Base-by-base conservation (phyloP, 495 filamentous ascomycete species). In the Podospora sp. region DNA sequence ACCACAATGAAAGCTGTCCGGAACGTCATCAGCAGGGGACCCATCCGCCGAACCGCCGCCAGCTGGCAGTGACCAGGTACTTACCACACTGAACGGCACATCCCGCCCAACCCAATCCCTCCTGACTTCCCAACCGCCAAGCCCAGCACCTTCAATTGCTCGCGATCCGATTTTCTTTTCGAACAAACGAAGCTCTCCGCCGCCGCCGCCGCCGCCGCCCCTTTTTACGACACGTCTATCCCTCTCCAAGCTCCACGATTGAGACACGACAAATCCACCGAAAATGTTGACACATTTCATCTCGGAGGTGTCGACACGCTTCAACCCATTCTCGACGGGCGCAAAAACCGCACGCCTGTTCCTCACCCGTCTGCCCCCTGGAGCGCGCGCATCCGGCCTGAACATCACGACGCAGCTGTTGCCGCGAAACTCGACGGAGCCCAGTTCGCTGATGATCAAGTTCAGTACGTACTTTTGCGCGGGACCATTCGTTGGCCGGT, bases 241-340 rank as follows among this genome's bases (percentile, higher is more conserved):
- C n/a, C n/a, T n/a, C n/a, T n/a, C n/a, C n/a, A n/a, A n/a, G n/a
- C n/a, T n/a, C n/a, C n/a, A n/a, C n/a, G n/a, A n/a, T n/a, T n/a
- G 12, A 36, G 33, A 36, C 2, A 46, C 9, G 40, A 46, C 9
- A 46, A 46, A 6, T 46, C 40, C n/a, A n/a, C 40, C 62, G 76
- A 86, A 76, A 66, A 99, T 99, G 95, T 89, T 97, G 53, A 96
- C 92, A 58, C 84, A 86, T 72, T 92, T 90, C 83, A 90, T 99
- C 80, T 91, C 92, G 73, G 84, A 90, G 72, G 89, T 98, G 67
- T 85, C 86, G 65, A 89, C 92, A 69, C 86, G 84, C 73, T 97
- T 97, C 89, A 96, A 96, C 80, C 96, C 96, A 22, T 99, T 98
- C 87, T 87, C 85, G 6, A 82, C 85, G 16, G 81, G 84, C 72